Conservation (phyloP, 2,329 filamentous ascomycete genomes). For the Escovopsis sp. region DNA sequence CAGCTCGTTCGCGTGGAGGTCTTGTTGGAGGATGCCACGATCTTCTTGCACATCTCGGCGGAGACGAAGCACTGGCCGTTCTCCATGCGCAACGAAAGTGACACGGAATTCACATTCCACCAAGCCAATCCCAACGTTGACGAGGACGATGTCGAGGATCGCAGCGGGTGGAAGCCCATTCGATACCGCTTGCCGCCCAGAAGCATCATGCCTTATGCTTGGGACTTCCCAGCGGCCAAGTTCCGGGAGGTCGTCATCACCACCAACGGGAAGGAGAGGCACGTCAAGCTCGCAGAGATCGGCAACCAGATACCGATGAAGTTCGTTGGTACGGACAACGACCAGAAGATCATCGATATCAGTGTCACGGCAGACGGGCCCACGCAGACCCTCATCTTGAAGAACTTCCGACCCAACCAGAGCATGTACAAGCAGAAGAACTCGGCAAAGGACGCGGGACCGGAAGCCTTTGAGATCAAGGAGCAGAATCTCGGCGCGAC, state of each 20-base stretch:
- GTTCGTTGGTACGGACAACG: constrained; percentile 49
- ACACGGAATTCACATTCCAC: constrained; percentile 91
- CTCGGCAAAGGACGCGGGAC: constrained; percentile 30
- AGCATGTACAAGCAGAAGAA: constrained; percentile 63
- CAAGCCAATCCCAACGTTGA: constrained; percentile 88
- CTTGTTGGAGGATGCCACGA: constrained; percentile 80
- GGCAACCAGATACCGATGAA: constrained; percentile 94
- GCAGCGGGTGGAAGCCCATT: constrained; percentile 82
- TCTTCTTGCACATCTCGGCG: constrained; percentile 80
- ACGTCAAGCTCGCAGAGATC: constrained; percentile 91
- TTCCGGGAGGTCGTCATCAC: constrained; percentile 77
- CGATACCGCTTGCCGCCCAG: constrained; percentile 81
- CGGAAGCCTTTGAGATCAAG: constrained; percentile 74
- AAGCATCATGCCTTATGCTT: constrained; percentile 98
- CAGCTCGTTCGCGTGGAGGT: constrained; percentile 77
- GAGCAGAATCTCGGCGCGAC: constrained; percentile 75
- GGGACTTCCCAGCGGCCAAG: constrained; percentile 98
- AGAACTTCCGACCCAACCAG: constrained; percentile 84
- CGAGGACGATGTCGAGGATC: constrained; percentile 71
- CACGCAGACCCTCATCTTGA: constrained; percentile 84
- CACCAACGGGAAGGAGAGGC: constrained; percentile 44
- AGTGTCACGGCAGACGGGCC: constrained; percentile 92
- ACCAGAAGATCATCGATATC: constrained; percentile 84
- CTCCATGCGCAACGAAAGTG: constrained; percentile 96
- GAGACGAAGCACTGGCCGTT: constrained; percentile 97